Conservation (phyloP, 2,329 filamentous ascomycete species). For the Colletotrichum sp. region DNA sequence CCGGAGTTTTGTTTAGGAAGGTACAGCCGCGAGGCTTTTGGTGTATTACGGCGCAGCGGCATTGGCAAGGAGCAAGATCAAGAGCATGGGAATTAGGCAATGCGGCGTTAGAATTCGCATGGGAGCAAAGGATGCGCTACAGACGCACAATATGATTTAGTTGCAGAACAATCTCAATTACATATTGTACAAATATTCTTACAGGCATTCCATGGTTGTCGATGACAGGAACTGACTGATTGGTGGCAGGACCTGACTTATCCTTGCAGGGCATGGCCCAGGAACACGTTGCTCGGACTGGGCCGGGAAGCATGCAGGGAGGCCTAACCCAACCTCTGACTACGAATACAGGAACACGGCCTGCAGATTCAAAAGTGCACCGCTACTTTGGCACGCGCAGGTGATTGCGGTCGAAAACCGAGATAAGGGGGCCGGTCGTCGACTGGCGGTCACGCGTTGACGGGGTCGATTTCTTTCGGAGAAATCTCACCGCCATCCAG, state of each 20-base stretch:
- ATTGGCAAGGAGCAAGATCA: constrained; percentile 1
- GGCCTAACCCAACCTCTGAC: not conserved
- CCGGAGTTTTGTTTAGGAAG: not conserved
- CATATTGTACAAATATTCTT: not conserved
- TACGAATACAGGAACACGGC: not conserved
- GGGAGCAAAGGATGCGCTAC: not conserved
- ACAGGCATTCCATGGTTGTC: not conserved
- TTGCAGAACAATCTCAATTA: constrained; percentile 6
- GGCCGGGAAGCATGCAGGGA: constrained; percentile 11
- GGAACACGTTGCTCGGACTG: constrained; percentile 14
- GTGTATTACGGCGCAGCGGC: not conserved
- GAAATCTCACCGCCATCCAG: constrained; percentile 5
- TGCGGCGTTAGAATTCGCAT: constrained; percentile 7
- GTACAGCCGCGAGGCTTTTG: not conserved
- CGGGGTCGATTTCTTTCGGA: not conserved
- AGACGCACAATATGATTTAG: not conserved
- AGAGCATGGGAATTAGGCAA: constrained; percentile 9
- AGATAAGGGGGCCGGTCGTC: not conserved
- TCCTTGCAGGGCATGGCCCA: constrained; percentile 2
- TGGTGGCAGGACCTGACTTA: not conserved
- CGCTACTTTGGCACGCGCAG: not conserved
- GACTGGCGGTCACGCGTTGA: constrained; percentile 1
- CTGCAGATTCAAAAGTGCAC: not conserved
- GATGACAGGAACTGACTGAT: not conserved
- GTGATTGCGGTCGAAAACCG: not conserved